Conservation (phyloP, 129 eudicot genomes). For the Tanacetum coccineum region DNA sequence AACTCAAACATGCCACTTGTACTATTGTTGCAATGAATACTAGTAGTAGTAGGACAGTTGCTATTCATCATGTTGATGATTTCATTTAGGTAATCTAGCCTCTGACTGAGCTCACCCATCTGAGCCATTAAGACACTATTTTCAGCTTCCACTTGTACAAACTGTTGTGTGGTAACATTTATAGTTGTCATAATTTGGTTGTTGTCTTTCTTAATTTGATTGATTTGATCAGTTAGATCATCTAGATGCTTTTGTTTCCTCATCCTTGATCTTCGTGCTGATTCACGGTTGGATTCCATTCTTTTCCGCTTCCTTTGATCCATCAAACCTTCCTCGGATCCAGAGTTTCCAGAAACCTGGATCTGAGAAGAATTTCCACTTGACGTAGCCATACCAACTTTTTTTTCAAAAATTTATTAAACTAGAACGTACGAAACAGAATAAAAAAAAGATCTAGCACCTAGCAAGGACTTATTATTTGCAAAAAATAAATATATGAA, state of each 20-base stretch:
- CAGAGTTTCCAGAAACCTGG: conserved; percentile 70
- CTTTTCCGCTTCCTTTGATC: conserved; percentile 81
- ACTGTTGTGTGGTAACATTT: conserved; percentile 52
- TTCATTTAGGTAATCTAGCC: conserved; percentile 67
- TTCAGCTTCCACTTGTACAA: conserved; percentile 60
- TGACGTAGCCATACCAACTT: conserved; percentile 54
- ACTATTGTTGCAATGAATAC: conserved; percentile 14
- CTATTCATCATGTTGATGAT: conserved; percentile 51
- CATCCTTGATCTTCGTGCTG: conserved; percentile 85
- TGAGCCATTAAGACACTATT: conserved; percentile 87
- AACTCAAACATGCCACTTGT: conserved; percentile 33
- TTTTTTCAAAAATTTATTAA: neutral
- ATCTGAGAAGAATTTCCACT: conserved; percentile 57
- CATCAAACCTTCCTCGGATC: conserved; percentile 58
- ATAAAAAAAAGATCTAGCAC: neutral
- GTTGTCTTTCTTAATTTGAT: conserved; percentile 62
- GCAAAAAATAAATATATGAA: neutral
- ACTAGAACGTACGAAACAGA: neutral
- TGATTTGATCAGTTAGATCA: conserved; percentile 55
- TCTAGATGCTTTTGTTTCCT: conserved; percentile 80
- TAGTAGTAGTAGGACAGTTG: neutral
- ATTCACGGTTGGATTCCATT: conserved; percentile 93
- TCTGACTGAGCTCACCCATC: conserved; percentile 63
- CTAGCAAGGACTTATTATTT: neutral
- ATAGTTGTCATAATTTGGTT: conserved; percentile 47